phyloP scores from a whole-genome alignment of 2,329 filamentous ascomycete genomes.

The Venturia carpophila region DNA sequence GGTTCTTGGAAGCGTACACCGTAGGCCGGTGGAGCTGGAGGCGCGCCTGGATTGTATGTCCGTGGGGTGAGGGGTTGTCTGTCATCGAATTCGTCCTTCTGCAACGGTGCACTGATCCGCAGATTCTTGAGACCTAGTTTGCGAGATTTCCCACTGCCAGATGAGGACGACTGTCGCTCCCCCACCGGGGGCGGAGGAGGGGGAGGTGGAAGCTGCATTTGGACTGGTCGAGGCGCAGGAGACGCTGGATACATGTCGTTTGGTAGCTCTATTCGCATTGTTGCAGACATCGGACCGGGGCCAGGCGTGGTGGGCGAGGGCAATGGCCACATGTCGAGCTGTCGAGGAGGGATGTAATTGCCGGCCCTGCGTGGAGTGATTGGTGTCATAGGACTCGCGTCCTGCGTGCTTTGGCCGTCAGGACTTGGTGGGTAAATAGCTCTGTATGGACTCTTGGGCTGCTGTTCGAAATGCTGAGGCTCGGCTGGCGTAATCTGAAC shows the following conservation, averaged over 20 bases:
- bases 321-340: background rate
- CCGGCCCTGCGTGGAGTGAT: constrained; percentile 9
- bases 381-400: constrained; percentile 8
- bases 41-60: constrained; percentile 41
- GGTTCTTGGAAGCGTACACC: constrained; percentile 26
- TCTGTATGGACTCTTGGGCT: constrained; percentile 25
- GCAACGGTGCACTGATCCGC: constrained; percentile 44
- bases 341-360: background rate
- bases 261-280: constrained; percentile 15
- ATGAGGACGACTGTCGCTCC: constrained; percentile 8
- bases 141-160: constrained; percentile 32
- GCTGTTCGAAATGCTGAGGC: constrained; percentile 3
- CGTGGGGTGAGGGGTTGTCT: constrained; percentile 50
- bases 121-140: constrained; percentile 44
- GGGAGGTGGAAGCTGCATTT: constrained; percentile 15
- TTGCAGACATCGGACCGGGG: background rate
- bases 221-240: constrained; percentile 14
- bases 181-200: background rate
- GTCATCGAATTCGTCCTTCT: constrained; percentile 42
- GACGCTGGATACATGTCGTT: constrained; percentile 19
- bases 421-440: constrained; percentile 37
- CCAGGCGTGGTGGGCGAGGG: constrained; percentile 11
- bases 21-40: constrained; percentile 26
- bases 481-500: constrained; percentile 23
- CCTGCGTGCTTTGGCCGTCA: constrained; percentile 7